Percentiles rank a stretch among this genome's conserved stretches.
Conservation (phyloP, 2,329 filamentous ascomycete species). For the Ascochyta pisi region DNA sequence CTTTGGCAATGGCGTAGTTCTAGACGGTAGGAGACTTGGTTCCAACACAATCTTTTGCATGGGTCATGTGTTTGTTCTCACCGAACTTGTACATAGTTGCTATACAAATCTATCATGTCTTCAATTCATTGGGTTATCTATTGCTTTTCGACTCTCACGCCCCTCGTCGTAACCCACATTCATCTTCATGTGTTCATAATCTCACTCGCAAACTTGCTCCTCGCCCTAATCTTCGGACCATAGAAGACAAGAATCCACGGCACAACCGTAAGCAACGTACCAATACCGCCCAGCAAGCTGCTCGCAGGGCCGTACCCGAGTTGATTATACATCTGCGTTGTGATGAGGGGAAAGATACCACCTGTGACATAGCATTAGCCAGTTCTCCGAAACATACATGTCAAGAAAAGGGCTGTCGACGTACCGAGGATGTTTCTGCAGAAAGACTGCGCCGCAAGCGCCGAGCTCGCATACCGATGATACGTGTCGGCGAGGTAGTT, state of each 20-base stretch:
- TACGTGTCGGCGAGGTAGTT: conserved; percentile 94
- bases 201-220: conserved; percentile 74
- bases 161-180: neutral
- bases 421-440: conserved; percentile 78
- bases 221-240: conserved; percentile 75
- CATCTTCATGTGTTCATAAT: conserved; percentile 31
- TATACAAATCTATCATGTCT: no score
- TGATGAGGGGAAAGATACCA: conserved; percentile 81
- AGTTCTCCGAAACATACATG: neutral
- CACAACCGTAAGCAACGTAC: conserved; percentile 72
- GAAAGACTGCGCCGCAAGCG: conserved; percentile 84
- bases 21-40: neutral
- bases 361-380: conserved; percentile 41
- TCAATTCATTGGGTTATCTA: neutral
- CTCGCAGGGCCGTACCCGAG: conserved; percentile 75
- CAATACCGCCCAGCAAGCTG: conserved; percentile 77
- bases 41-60: no score
- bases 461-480: conserved; percentile 82
- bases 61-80: no score
- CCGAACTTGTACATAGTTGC: no score
- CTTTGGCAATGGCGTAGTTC: neutral
- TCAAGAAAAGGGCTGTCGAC: neutral
- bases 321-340: conserved; percentile 72
- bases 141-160: neutral
- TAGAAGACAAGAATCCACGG: conserved; percentile 86